phyloP scores from a whole-genome alignment of 1,284 basidiomycete species.

The Porphyrellus sp. region DNA sequence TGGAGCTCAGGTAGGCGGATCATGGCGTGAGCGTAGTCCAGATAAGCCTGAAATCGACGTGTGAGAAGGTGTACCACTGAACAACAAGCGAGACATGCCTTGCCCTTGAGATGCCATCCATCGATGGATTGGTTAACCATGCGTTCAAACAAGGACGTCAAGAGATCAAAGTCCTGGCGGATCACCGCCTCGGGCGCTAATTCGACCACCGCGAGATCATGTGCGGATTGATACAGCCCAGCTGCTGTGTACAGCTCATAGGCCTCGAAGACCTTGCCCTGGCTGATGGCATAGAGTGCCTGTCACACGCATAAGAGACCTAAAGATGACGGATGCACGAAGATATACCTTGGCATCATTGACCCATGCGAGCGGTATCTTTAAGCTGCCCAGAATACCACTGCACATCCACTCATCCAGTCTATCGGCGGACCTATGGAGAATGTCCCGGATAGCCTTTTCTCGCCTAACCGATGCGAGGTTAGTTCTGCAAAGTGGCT shows the following conservation, averaged over 20 bases:
- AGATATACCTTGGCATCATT: slow-evolving; percentile 75
- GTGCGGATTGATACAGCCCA: slow-evolving; percentile 30
- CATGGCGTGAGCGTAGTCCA: slow-evolving; percentile 70
- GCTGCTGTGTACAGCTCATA: slow-evolving; percentile 79
- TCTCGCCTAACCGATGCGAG: slow-evolving; percentile 52
- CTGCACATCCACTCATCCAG: slow-evolving; percentile 68
- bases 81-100: slow-evolving; percentile 47
- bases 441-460: slow-evolving; percentile 77
- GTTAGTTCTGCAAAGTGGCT: slow-evolving; percentile 5
- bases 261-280: slow-evolving; percentile 68
- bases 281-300: slow-evolving; percentile 66
- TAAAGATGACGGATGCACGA: neutral
- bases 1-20: slow-evolving; percentile 57
- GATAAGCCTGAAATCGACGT: slow-evolving; percentile 47
- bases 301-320: slow-evolving; percentile 31
- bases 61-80: slow-evolving; percentile 7
- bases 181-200: slow-evolving; percentile 56
- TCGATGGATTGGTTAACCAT: slow-evolving; percentile 65
- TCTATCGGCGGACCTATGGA: slow-evolving; percentile 69
- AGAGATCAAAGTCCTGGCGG: slow-evolving; percentile 70
- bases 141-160: slow-evolving; percentile 71
- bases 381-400: slow-evolving; percentile 74
- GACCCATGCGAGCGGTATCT: slow-evolving; percentile 84
- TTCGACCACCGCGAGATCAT: slow-evolving; percentile 72
- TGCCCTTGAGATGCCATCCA: slow-evolving; percentile 77